Base-by-base conservation (phyloP, 257 asterid genomes). In the Misopates orontium region DNA sequence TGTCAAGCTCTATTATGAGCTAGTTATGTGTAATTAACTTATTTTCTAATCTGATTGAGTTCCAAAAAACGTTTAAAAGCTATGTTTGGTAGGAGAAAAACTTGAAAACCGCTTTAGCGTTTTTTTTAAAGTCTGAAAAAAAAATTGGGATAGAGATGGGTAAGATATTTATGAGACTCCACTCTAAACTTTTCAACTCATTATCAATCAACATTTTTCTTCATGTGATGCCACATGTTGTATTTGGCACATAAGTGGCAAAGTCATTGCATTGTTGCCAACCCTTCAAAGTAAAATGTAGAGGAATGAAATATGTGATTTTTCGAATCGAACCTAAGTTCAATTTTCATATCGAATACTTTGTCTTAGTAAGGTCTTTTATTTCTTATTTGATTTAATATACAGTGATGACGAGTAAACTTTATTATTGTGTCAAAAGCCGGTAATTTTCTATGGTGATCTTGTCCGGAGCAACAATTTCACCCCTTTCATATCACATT, bases 221-320 rank as follows among this genome's bases (percentile, higher is more conserved):
- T n/a, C 85, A 80, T 74, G 80, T 74, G 82, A 10, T 32, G 67
- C 57, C 80, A 80, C 82, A 74, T 74, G 85, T 36, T 67, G 54
- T 23, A 44, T 67, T 68, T 51, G 66, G 39, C 62, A 62, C 67
- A 68, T 61, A 69, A 66, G 50, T 56, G 70, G 79, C 56, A 62
- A 70, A 10, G 39, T 56, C 44, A 45, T 24, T 70, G 54, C 70
- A 61, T 52, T 10, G 17, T 64, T 16, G 52, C 55, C 78, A 59
- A 52, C 41, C n/a, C 2, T 36, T 23, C 53, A 41, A 56, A 59
- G 23, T 18, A 23, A 10, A 63, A 32, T n/a, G 7, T 18, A 17
- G 28, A 70, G 24, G 64, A 23, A 24, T 28, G 62, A 11, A 23
- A 39, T 23, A 28, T 28, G 54, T 56, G 40, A 56, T 22, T 45